phyloP scores from a whole-genome alignment of 2,329 filamentous ascomycete species.

The Fusarium piperis region DNA sequence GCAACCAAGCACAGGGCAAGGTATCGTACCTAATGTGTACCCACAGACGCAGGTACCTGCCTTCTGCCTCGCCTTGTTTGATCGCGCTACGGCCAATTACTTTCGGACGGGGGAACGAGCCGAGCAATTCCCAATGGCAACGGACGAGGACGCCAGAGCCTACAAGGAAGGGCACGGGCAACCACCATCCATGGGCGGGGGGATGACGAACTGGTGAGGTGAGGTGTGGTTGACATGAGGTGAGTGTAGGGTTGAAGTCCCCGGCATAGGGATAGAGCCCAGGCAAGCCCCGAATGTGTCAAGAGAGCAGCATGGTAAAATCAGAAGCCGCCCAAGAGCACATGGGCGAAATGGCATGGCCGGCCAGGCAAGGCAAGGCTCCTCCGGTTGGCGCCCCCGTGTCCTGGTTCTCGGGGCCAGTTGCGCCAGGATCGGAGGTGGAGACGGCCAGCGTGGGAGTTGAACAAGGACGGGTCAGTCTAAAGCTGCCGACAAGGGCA shows the following conservation, averaged over 20 bases:
- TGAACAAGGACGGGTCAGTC: constrained; percentile 4
- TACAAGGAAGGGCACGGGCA: constrained; percentile 3
- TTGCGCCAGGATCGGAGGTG: constrained; percentile 37
- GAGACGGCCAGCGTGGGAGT: constrained; percentile 29
- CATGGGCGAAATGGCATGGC: constrained; percentile 25
- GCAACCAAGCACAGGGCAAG: constrained; percentile 19
- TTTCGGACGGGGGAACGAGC: constrained; percentile 23
- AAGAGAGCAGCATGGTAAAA: constrained; percentile 15
- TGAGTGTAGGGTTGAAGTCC: constrained; percentile 11
- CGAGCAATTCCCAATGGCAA: constrained; percentile 29
- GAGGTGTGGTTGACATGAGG: constrained; percentile 27
- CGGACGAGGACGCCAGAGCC: not conserved
- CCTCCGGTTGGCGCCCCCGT: constrained; percentile 33
- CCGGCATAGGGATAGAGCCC: not conserved
- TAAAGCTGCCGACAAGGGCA: constrained; percentile 17
- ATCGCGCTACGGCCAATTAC: constrained; percentile 38
- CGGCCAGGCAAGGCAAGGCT: constrained; percentile 8
- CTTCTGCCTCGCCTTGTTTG: constrained; percentile 34
- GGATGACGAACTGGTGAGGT: constrained; percentile 32
- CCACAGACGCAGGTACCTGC: constrained; percentile 39
- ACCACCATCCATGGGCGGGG: constrained; percentile 8
- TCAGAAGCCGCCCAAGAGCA: constrained; percentile 10
- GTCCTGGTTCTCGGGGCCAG: constrained; percentile 43
- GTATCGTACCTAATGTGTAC: constrained; percentile 26
- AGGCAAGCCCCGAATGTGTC: constrained; percentile 13